Percentiles rank a stretch among this genome's conserved stretches.
Evolutionary conservation across 805 yeast species (phyloP).

Genomic region (Candida quercuum): DNA sequence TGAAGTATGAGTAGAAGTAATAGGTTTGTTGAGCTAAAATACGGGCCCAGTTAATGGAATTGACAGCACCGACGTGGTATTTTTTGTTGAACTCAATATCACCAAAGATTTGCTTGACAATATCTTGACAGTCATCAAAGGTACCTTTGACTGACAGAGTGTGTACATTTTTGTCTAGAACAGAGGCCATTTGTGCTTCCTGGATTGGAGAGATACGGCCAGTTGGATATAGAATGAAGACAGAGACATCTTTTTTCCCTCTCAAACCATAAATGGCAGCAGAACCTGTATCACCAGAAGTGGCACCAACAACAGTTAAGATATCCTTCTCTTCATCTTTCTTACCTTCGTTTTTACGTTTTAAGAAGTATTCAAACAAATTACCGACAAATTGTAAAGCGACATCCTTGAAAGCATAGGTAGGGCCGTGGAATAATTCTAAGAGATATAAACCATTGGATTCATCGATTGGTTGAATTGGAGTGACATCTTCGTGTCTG

Average conservation of each 20-base stretch:
- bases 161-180: conserved; percentile 86
- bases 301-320: conserved; percentile 97
- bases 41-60: conserved; percentile 99
- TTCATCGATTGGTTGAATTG: conserved; percentile 58
- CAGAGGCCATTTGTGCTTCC: conserved; percentile 98
- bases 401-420: conserved; percentile 98
- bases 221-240: conserved; percentile 92
- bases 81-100: conserved; percentile 82
- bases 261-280: conserved; percentile 98
- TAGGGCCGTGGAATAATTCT: conserved; percentile 98
- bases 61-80: conserved; percentile 95
- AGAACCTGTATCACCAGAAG: conserved; percentile 98
- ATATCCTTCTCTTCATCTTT: conserved; percentile 60
- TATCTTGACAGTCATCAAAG: conserved; percentile 97
- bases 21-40: conserved; percentile 96
- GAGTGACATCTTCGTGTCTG: conserved; percentile 85
- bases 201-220: conserved; percentile 97
- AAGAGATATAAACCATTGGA: conserved; percentile 62
- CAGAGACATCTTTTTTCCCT: conserved; percentile 96
- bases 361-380: conserved; percentile 86
- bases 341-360: conserved; percentile 58
- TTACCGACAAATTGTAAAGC: conserved; percentile 98
- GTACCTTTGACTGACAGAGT: conserved; percentile 94
- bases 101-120: conserved; percentile 89
- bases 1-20: conserved; percentile 90